Evolutionary conservation across 768 basidiomycete species (phyloP).

Genomic region (Boletus rufocinnamomeus): DNA sequence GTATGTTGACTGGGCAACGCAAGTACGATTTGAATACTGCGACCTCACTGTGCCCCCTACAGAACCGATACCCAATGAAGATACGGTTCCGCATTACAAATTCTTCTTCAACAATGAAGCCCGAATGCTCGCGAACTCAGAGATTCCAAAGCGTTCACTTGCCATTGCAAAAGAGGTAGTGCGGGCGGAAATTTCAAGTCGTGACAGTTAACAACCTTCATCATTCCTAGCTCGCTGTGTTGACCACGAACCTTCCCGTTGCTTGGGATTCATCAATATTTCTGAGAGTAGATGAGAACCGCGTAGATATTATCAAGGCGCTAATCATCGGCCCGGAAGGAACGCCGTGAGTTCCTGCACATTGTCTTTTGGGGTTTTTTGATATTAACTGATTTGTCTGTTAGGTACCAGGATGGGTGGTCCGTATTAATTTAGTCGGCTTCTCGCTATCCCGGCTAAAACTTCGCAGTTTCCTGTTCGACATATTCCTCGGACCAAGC

Average conservation of each 20-base stretch:
- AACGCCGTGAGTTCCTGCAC: constrained; percentile 67
- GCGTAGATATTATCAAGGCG: constrained; percentile 92
- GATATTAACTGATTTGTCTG: constrained; percentile 6
- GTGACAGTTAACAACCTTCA: constrained; percentile 11
- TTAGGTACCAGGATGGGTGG: constrained; percentile 91
- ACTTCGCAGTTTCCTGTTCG: constrained; percentile 65
- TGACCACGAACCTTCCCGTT: constrained; percentile 92
- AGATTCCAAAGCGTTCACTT: constrained; percentile 87
- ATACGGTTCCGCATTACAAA: constrained; percentile 72
- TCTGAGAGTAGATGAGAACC: constrained; percentile 86
- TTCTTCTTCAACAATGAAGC: constrained; percentile 83
- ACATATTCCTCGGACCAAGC: constrained; percentile 87
- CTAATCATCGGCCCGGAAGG: constrained; percentile 91
- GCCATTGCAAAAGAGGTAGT: constrained; percentile 94
- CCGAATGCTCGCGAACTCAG: constrained; percentile 78
- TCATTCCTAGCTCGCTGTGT: constrained; percentile 74
- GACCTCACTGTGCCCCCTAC: constrained; percentile 62
- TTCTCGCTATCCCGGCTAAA: constrained; percentile 7
- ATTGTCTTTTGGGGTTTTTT: constrained; percentile 1
- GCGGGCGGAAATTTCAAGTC: neutral
- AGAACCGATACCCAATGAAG: constrained; percentile 41
- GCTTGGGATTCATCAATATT: constrained; percentile 96
- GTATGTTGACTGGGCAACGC: constrained; percentile 84
- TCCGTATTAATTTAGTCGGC: constrained; percentile 36
- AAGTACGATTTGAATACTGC: constrained; percentile 86